phyloP scores from a whole-genome alignment of 2,329 filamentous ascomycete species.

The Herpotrichia juniperi region DNA sequence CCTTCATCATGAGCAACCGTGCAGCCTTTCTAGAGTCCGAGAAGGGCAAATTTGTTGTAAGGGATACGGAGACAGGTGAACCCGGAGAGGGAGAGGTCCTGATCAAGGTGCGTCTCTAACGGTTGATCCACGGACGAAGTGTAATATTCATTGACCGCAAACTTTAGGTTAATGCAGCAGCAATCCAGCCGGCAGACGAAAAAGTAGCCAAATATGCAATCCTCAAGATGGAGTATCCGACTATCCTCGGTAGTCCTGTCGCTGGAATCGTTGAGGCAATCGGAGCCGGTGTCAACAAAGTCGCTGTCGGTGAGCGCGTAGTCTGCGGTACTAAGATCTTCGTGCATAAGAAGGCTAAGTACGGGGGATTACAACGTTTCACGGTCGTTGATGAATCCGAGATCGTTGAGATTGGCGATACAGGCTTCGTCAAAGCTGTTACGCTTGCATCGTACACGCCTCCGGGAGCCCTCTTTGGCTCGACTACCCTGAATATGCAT shows the following conservation, averaged over 20 bases:
- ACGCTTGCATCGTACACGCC: conserved; percentile 32
- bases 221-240: conserved; percentile 24
- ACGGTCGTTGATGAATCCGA: conserved; percentile 22
- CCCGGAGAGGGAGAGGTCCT: conserved; percentile 24
- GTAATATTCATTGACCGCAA: neutral
- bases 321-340: conserved; percentile 26
- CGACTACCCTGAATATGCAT: conserved; percentile 15
- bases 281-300: conserved; percentile 33
- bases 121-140: neutral
- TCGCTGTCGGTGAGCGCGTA: conserved; percentile 43
- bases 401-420: conserved; percentile 25
- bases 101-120: conserved; percentile 15
- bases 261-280: conserved; percentile 40
- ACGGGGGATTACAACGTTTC: conserved; percentile 25
- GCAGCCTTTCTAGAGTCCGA: conserved; percentile 23
- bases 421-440: conserved; percentile 23
- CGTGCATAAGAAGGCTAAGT: conserved; percentile 23
- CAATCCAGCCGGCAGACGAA: conserved; percentile 35
- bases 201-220: conserved; percentile 26
- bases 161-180: conserved; percentile 21
- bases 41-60: conserved; percentile 18
- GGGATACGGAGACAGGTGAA: conserved; percentile 20
- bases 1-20: conserved; percentile 15
- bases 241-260: conserved; percentile 34
- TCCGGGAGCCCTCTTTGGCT: conserved; percentile 25